Percentiles rank a stretch among this genome's conserved stretches.
These are phyloP conservation scores for Sutorius australiensis DNA, from an alignment of 768 basidiomycete genomes.

Conservation along the genomic window DNA sequence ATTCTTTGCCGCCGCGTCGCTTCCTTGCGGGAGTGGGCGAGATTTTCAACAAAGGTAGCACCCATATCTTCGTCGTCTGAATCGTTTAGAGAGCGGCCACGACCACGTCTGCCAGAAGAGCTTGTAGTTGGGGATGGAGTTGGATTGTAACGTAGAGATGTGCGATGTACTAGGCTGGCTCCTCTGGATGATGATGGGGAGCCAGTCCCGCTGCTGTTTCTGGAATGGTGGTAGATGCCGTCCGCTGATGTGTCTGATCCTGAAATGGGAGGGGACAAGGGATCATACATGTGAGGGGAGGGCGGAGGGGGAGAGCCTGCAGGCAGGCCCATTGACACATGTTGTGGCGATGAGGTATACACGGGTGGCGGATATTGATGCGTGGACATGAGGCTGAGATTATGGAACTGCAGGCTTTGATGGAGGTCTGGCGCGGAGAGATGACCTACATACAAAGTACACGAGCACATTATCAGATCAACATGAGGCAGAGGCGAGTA, in stretches of 20 bases:
- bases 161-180: constrained; percentile 72
- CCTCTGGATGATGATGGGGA: constrained; percentile 77
- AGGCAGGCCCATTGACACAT: constrained; percentile 62
- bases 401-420: constrained; percentile 57
- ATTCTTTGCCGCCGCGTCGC: constrained; percentile 81
- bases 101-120: constrained; percentile 63
- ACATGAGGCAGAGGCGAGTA: constrained; percentile 50
- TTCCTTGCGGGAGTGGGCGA: constrained; percentile 78
- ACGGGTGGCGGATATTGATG: constrained; percentile 65
- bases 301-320: constrained; percentile 69
- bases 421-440: constrained; percentile 65
- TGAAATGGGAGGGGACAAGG: constrained; percentile 81
- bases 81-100: constrained; percentile 66
- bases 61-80: constrained; percentile 78
- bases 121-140: constrained; percentile 75
- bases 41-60: constrained; percentile 60
- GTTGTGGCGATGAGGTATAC: constrained; percentile 59
- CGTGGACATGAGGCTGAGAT: constrained; percentile 62
- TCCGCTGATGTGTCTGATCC: constrained; percentile 87
- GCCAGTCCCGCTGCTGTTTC: constrained; percentile 68
- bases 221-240: constrained; percentile 71
- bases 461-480: constrained; percentile 60
- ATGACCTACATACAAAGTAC: constrained; percentile 54
- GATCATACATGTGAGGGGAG: constrained; percentile 78
- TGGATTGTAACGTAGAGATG: constrained; percentile 68